A percentile compares a stretch with the other conserved stretches of the same genome.
These are phyloP conservation scores for Mycena haematopus DNA, from an alignment of 768 basidiomycete genomes.

Conservation along the genomic window DNA sequence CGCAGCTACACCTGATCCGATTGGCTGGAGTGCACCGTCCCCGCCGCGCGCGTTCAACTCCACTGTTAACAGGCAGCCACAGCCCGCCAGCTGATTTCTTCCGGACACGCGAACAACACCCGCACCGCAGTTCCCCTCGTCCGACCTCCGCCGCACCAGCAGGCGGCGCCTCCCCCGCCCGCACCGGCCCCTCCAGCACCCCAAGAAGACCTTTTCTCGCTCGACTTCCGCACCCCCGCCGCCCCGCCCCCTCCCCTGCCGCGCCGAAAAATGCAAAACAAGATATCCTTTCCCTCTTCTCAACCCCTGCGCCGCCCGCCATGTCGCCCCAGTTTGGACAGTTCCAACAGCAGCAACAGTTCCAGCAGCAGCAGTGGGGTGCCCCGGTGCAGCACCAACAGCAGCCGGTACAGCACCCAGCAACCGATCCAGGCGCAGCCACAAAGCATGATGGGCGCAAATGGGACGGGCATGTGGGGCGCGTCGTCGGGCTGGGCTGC, in stretches of 20 bases:
- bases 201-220: conserved; percentile 76
- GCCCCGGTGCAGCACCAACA: conserved; percentile 7
- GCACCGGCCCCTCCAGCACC: conserved; percentile 39
- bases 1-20: conserved; percentile 34
- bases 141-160: conserved; percentile 30
- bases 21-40: conserved; percentile 40
- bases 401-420: conserved; percentile 13
- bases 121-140: conserved; percentile 21
- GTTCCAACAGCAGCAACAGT: conserved; percentile 31
- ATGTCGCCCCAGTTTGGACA: conserved; percentile 44
- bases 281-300: conserved; percentile 86
- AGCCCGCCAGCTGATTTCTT: conserved; percentile 64
- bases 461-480: conserved; percentile 70
- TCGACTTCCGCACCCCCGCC: conserved; percentile 81
- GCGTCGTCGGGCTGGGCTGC: conserved; percentile 67
- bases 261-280: conserved; percentile 73
- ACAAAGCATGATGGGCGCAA: conserved; percentile 61
- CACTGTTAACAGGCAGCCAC: conserved; percentile 50
- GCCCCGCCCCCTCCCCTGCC: conserved; percentile 37
- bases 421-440: conserved; percentile 35
- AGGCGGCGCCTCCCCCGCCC: conserved; percentile 22
- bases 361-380: conserved; percentile 22
- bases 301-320: conserved; percentile 48
- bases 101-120: conserved; percentile 38
- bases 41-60: conserved; percentile 38